Base-by-base conservation (phyloP, 1,284 basidiomycete species). In the Papiliotrema nemorosa region DNA sequence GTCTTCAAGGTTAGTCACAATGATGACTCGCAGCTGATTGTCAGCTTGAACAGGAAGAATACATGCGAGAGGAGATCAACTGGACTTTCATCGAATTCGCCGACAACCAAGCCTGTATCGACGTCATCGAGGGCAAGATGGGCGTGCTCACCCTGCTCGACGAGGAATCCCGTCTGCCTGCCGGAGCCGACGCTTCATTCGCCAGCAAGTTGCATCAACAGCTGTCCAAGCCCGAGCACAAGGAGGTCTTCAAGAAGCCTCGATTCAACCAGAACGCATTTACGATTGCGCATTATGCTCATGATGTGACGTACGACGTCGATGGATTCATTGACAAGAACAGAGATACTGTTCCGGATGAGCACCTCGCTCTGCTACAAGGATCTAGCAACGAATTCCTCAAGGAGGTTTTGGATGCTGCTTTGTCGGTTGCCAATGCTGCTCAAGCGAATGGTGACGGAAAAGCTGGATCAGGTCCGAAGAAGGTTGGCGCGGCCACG, bases 11-110 rank as follows among this genome's bases (percentile, higher is more conserved):
- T 68, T 24, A 49, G 59, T 51, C 14, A 9, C 21, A 3, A n/a
- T 16, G 31, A 6, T 20, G 13, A 14, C n/a, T 16, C 2, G 16
- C 14, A 14, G 40, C 50, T 54, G 29, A 54, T 47, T 2, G 20
- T 1, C 21, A 80, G 80, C 84, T 97, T 27, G 96, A 99, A 72
- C 96, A 99, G 78, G 96, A 98, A 72, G 96, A 99, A 77, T 99
- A 98, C 69, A 83, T 98, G 51, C 89, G 92, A 53, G 96, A 99
- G 71, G 82, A 97, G 76, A 99, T 99, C 73, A 91, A 94, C 69
- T 99, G 96, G 96, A 97, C 90, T 1, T 98, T 98, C 76, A 98
- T 99, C 74, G 92, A 97, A 68, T 99, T 97, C 75, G 90, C 88
- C 12, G 96, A 99, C 76, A 98, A 98, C 69, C 96, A 98, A 70